These are phyloP conservation scores for Kurtzmaniella cleridarum DNA, from an alignment of 805 yeast genomes.

Conservation along the genomic window DNA sequence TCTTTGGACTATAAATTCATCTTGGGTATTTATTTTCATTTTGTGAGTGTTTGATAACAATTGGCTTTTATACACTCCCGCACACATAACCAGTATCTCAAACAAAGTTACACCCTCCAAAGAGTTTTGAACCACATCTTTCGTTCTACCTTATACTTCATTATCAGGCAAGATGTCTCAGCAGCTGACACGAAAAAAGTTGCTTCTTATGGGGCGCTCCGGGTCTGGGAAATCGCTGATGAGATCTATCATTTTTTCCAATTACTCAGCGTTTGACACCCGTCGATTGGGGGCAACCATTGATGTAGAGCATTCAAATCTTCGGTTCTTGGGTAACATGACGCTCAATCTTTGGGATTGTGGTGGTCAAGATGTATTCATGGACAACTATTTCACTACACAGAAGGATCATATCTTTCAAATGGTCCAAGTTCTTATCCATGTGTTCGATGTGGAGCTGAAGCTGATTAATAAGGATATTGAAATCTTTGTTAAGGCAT, in stretches of 20 bases:
- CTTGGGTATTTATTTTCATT: too few species aligned
- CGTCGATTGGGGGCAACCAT: slow-evolving; percentile 94
- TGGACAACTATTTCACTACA: slow-evolving; percentile 87
- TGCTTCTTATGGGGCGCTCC: slow-evolving; percentile 71
- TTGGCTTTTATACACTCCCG: too few species aligned
- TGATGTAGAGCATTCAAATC: slow-evolving; percentile 96
- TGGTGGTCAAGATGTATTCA: slow-evolving; percentile 95
- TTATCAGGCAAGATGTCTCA: slow-evolving; percentile 16
- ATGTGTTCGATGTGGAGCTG: slow-evolving; percentile 93
- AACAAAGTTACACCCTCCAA: too few species aligned
- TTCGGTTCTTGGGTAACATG: slow-evolving; percentile 90
- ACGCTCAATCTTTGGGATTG: slow-evolving; percentile 96
- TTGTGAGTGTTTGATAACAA: too few species aligned
- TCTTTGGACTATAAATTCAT: too few species aligned
- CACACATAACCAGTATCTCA: too few species aligned
- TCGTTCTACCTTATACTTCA: neutral
- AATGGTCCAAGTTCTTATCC: slow-evolving; percentile 92
- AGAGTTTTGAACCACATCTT: neutral
- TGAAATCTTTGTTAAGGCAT: slow-evolving; percentile 80
- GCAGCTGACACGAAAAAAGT: slow-evolving; percentile 32
- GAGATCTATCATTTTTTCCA: slow-evolving; percentile 93
- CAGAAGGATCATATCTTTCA: slow-evolving; percentile 90
- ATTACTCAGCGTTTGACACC: slow-evolving; percentile 95
- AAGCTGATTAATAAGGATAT: slow-evolving; percentile 90
- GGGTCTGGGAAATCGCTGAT: slow-evolving; percentile 97